Evolutionary conservation across 352 stramenopile species (phyloP).

Genomic region (Globisporangium emineosum): DNA sequence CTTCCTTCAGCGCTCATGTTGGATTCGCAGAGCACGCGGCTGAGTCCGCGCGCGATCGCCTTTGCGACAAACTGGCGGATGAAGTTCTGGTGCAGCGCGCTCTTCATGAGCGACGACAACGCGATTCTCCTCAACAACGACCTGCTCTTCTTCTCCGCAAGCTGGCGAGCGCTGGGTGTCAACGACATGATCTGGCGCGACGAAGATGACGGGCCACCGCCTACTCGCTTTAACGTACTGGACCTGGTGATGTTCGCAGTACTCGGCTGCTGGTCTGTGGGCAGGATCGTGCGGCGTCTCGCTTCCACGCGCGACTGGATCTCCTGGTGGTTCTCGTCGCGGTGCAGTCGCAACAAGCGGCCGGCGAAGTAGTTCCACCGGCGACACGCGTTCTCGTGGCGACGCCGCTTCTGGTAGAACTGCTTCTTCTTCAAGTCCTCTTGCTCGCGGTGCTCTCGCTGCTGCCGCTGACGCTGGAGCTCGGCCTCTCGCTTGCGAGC

Average conservation of each 20-base stretch:
- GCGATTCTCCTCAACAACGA: neutral
- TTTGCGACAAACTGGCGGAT: constrained; percentile 34
- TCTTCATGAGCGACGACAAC: constrained; percentile 15
- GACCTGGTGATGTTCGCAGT: neutral
- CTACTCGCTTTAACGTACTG: neutral
- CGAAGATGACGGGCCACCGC: neutral
- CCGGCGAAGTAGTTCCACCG: constrained; percentile 38
- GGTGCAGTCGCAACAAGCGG: constrained; percentile 21
- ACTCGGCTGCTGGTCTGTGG: neutral
- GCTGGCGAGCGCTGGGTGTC: neutral
- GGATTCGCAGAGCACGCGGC: constrained; percentile 32
- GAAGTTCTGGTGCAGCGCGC: constrained; percentile 21
- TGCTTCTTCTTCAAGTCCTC: constrained; percentile 40
- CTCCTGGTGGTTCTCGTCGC: constrained; percentile 13
- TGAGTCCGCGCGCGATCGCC: constrained; percentile 24
- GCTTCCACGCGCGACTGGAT: constrained; percentile 9
- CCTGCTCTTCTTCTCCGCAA: constrained; percentile 1
- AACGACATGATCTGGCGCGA: neutral
- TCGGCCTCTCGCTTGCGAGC: constrained; percentile 33
- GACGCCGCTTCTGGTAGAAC: constrained; percentile 31
- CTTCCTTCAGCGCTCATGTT: constrained; percentile 22
- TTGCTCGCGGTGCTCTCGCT: constrained; percentile 34
- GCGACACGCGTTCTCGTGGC: constrained; percentile 29
- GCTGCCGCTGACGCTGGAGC: constrained; percentile 27
- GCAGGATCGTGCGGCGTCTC: constrained; percentile 6